Conservation (phyloP, 768 basidiomycete species). For the Daedaleopsis sinensis region DNA sequence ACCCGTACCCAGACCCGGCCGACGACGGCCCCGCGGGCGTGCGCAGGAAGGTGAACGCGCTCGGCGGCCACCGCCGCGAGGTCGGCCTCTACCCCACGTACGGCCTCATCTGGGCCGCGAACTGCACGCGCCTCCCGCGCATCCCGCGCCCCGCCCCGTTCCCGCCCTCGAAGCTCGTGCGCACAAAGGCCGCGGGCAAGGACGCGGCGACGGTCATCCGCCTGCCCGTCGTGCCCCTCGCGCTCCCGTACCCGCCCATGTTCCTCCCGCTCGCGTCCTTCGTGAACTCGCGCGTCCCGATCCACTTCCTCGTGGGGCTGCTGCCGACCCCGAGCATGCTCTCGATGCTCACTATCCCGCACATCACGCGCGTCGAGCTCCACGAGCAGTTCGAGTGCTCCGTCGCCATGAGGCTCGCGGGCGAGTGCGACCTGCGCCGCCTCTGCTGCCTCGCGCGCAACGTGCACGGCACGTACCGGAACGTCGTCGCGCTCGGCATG, state of each 20-base stretch:
- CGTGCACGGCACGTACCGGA: conserved; percentile 24
- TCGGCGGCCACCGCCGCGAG: conserved; percentile 9
- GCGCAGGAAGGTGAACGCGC: not conserved
- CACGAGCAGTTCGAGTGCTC: no score
- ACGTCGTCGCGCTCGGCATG: conserved; percentile 49
- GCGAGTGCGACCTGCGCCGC: not conserved
- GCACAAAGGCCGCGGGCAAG: not conserved
- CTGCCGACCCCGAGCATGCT: conserved; percentile 6
- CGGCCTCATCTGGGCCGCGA: conserved; percentile 61
- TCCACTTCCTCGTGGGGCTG: conserved; percentile 2
- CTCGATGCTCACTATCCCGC: not conserved
- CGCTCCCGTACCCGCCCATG: conserved; percentile 57
- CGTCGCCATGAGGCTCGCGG: not conserved
- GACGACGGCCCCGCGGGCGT: not conserved
- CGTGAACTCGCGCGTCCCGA: conserved; percentile 51
- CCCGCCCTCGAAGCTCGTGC: conserved; percentile 20
- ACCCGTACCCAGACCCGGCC: conserved; percentile 2
- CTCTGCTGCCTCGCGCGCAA: conserved; percentile 12
- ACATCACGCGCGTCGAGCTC: no score
- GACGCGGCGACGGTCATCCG: conserved; percentile 7
- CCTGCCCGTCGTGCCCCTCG: conserved; percentile 62
- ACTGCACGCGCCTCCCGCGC: conserved; percentile 62
- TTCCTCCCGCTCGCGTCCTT: conserved; percentile 60
- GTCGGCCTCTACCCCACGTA: conserved; percentile 57
- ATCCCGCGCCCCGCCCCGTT: conserved; percentile 44